A percentile compares a stretch with the other conserved stretches of the same genome.
Evolutionary conservation across 2,329 filamentous ascomycete genomes (phyloP).

Genomic region (Didymella glomerata): DNA sequence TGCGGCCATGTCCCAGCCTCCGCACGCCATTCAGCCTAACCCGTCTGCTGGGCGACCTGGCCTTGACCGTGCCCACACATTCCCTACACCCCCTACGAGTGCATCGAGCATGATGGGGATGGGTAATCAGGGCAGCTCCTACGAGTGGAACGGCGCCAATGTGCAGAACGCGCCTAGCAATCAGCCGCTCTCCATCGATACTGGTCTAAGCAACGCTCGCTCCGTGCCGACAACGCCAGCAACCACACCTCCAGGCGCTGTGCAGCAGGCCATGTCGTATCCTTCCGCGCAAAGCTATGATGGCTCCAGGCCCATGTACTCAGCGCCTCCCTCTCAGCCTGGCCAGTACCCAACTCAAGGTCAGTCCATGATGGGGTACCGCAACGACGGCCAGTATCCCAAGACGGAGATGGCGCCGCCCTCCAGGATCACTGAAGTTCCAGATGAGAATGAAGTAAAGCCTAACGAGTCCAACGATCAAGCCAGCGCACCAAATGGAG

Average conservation of each 20-base stretch:
- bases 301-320: conserved; percentile 79
- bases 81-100: conserved; percentile 91
- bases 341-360: conserved; percentile 73
- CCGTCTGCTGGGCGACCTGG: conserved; percentile 70
- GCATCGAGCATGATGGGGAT: conserved; percentile 86
- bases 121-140: conserved; percentile 75
- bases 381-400: conserved; percentile 62
- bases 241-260: conserved; percentile 82
- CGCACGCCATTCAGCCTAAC: conserved; percentile 69
- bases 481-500: conserved; percentile 65
- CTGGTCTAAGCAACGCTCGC: conserved; percentile 76
- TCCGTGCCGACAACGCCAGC: conserved; percentile 92
- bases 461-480: conserved; percentile 58
- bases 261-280: conserved; percentile 84
- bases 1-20: conserved; percentile 70
- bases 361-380: conserved; percentile 71
- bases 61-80: conserved; percentile 83
- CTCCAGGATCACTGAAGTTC: conserved; percentile 67
- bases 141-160: conserved; percentile 73
- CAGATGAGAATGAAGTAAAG: conserved; percentile 71
- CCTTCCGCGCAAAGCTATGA: conserved; percentile 77
- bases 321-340: conserved; percentile 70
- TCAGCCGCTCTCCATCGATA: conserved; percentile 83
- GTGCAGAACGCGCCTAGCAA: conserved; percentile 62
- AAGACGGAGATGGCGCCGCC: conserved; percentile 92